Base-by-base conservation (phyloP, 768 basidiomycete genomes). In the Chiua virens region DNA sequence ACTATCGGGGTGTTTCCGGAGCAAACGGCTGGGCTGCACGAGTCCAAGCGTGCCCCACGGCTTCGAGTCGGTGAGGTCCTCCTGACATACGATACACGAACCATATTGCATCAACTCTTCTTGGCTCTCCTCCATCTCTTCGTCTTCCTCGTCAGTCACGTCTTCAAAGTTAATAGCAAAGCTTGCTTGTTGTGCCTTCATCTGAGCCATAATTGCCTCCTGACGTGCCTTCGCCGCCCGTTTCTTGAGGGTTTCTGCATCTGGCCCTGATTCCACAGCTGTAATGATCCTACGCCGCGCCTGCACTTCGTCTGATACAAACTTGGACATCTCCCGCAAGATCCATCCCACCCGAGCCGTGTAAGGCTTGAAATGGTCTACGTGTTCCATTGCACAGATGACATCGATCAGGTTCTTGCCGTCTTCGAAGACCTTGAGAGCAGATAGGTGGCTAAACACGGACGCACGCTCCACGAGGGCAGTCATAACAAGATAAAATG, bases 21-120 rank as follows among this genome's bases (percentile, higher is more conserved):
- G 75, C 39, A 94, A 72, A 41, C 89, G 79, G 67, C 94, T 95
- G 0, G 95, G 88, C 61, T 98, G 96, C 8, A 99, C 65, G 41
- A 95, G 73, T 1, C 89, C 92, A 17, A 99, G 80, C 27, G 82
- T 81, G 6, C 97, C 97, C 67, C 97, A 98, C 0, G 89, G 75
- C 53, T 80, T 79, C 15, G 78, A 71, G 3, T 78, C 64, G 57
- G 83, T 88, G 45, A 98, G 80, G 53, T 94, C 91, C 64, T 98
- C 97, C 65, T 98, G 97, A 59, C 97, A 99, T 10, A 98, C 94
- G 55, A 99, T 98, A 65, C 97, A 99, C n/a, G 87, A 88, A 3
- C 96, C 96, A 53, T 85, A 87, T 13, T 86, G 86, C 3, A 79
- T 65, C 20, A 76, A 63, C 42, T 76, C 73, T 17, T 78, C 78